phyloP scores from a whole-genome alignment of 1,284 basidiomycete genomes.

The Schizophyllum commune region DNA sequence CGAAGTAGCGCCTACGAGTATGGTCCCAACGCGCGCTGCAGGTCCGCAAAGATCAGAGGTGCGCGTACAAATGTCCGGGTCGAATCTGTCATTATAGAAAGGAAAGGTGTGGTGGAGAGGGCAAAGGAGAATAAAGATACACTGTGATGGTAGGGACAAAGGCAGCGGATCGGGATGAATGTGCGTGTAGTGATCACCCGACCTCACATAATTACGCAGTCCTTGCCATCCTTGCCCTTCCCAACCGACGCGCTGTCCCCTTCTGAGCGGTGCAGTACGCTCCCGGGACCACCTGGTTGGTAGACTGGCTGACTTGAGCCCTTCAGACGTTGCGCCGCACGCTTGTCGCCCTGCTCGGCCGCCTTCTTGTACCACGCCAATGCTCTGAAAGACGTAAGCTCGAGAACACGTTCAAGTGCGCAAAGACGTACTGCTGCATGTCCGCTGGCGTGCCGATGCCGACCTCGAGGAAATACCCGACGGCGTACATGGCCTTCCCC shows the following conservation, averaged over 20 bases:
- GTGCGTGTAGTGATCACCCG: background rate
- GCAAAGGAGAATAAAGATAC: background rate
- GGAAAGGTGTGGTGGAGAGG: background rate
- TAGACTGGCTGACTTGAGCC: slow-evolving; percentile 47
- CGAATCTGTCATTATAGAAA: background rate
- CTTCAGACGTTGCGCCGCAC: slow-evolving; percentile 82
- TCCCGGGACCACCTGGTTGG: slow-evolving; percentile 51
- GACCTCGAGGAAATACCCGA: slow-evolving; percentile 95
- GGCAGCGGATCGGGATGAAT: background rate
- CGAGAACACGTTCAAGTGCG: slow-evolving; percentile 6
- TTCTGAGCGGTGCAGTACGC: slow-evolving; percentile 47
- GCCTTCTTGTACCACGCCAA: slow-evolving; percentile 84
- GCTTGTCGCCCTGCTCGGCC: slow-evolving; percentile 92
- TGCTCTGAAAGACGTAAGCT: slow-evolving; percentile 38
- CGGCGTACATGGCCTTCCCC: slow-evolving; percentile 92
- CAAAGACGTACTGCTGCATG: slow-evolving; percentile 52
- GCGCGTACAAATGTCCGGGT: background rate
- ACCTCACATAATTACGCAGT: slow-evolving; percentile 77
- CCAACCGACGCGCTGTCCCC: slow-evolving; percentile 30
- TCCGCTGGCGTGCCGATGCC: slow-evolving; percentile 76
- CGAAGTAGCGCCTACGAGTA: no score
- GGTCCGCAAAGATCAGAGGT: background rate
- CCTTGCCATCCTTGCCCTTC: slow-evolving; percentile 55
- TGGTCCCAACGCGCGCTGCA: background rate
- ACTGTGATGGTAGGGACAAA: background rate